Percentiles rank a stretch among this genome's conserved stretches.
Evolutionary conservation across 2,329 filamentous ascomycete genomes (phyloP).

Genomic region (Fusarium albidum): DNA sequence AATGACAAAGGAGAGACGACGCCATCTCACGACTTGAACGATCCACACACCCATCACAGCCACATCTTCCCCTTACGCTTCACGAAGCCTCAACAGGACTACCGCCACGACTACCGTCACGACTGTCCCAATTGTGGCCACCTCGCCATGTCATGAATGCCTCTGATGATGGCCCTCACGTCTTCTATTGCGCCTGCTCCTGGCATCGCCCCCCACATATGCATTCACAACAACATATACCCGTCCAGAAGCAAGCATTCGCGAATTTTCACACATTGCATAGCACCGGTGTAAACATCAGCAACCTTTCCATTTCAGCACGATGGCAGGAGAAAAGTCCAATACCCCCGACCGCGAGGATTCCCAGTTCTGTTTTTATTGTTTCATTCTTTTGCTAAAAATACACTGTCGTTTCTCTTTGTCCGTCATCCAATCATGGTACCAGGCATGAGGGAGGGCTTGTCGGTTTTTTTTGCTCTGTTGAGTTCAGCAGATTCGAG

Average conservation of each 20-base stretch:
- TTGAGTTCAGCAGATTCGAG: not conserved
- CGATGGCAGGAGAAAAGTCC: slow-evolving; percentile 21
- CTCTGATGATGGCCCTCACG: slow-evolving; percentile 3
- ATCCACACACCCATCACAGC: slow-evolving; percentile 21
- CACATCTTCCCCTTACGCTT: slow-evolving; percentile 25
- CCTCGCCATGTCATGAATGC: not conserved
- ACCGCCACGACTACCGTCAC: too few species aligned
- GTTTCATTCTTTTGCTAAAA: slow-evolving; percentile 7
- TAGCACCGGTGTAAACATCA: slow-evolving; percentile 27
- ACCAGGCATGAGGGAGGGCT: slow-evolving; percentile 16
- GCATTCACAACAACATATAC: slow-evolving; percentile 31
- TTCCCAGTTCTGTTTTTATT: not conserved
- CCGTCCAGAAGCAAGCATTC: slow-evolving; percentile 30
- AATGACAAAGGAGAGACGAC: slow-evolving; percentile 17
- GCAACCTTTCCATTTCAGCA: slow-evolving; percentile 19
- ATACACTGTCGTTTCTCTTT: slow-evolving; percentile 1
- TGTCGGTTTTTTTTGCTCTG: slow-evolving; percentile 7
- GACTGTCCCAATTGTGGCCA: slow-evolving; percentile 5
- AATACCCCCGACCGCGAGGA: not conserved
- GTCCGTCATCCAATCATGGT: slow-evolving; percentile 16
- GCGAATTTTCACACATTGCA: slow-evolving; percentile 27
- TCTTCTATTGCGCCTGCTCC: slow-evolving; percentile 8
- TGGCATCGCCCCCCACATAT: slow-evolving; percentile 13
- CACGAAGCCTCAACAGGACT: slow-evolving; percentile 20
- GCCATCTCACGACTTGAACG: slow-evolving; percentile 32